Base-by-base conservation (phyloP, 2,329 filamentous ascomycete species). In the Fusarium pseudonygamai region DNA sequence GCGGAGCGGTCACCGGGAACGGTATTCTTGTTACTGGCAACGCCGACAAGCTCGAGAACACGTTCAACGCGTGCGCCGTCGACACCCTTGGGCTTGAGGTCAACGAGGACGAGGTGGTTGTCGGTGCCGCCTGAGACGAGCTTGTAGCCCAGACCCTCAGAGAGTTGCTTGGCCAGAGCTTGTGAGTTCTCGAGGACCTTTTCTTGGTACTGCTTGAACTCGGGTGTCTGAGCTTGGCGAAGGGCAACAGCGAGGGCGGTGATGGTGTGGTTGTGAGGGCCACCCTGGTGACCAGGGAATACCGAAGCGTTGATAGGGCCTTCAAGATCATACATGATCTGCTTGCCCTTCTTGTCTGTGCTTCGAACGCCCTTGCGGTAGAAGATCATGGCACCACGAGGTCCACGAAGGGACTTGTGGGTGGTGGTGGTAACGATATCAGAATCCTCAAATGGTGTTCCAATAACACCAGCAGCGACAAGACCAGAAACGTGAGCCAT, bases 371-470 rank as follows among this genome's bases (percentile, higher is more conserved):
- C 96, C 84, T 94, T 96, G 79, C 96, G 93, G 91, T 92, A 98
- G 89, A 98, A 98, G 83, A 98, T 98, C 92, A 98, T 94, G 79
- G 96, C 95, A 74, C 96, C 96, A 79, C 96, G 91, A 57, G 96
- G 96, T 46, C 96, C 96, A 81, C 96, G 93, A 68, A 98, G 90
- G 59, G 93, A 97, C 87, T 98, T 98, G 89, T 98, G 96, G 52
- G 94, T 97, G 32, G 96, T 98, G n/a, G 96, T 98, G 42, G 96
- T 98, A 69, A 98, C 96, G 63, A 98, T 92, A 81, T 98, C 96
- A 68, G 94, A 92, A 82, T 93, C 91, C 73, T 90, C 89, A 84
- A 98, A 98, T 45, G 96, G 96, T 71, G 93, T 93, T 58, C 94
- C 93, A 74, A 97, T 91, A 61, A 97, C 95, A 78, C 93, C 94